Conservation (phyloP, 441 rosid genomes). For the Adansonia grandidieri region DNA sequence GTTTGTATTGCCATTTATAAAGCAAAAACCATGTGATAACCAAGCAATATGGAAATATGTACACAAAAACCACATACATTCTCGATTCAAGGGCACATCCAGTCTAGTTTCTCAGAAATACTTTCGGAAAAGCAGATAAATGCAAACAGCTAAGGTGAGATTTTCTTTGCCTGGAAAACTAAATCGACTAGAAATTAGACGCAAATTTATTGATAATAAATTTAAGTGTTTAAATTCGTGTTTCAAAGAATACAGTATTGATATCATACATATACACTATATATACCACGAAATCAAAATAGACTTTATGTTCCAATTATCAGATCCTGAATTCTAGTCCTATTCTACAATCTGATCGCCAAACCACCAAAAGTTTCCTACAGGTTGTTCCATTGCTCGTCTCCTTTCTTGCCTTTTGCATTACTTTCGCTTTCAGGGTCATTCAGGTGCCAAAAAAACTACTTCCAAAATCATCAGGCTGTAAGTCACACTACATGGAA, state of each 20-base stretch:
- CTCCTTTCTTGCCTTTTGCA: constrained; percentile 18
- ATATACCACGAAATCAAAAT: constrained; percentile 40
- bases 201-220: constrained; percentile 35
- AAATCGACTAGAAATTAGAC: constrained; percentile 12
- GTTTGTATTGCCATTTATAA: background rate
- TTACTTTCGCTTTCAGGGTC: constrained; percentile 28
- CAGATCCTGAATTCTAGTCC: constrained; percentile 23
- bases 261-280: constrained; percentile 44
- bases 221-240: constrained; percentile 31
- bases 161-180: background rate
- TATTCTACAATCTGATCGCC: constrained; percentile 20
- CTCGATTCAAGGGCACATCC: background rate
- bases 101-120: background rate
- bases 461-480: constrained; percentile 39
- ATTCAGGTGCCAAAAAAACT: constrained; percentile 29
- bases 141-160: background rate
- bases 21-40: background rate
- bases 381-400: constrained; percentile 7
- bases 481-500: constrained; percentile 30
- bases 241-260: constrained; percentile 52
- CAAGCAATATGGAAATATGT: background rate
- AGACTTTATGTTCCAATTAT: constrained; percentile 29
- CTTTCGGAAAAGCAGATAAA: background rate
- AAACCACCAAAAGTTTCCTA: constrained; percentile 16
- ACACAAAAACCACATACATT: background rate